phyloP scores from a whole-genome alignment of 805 yeast species.

The Grigorovia jiainica region DNA sequence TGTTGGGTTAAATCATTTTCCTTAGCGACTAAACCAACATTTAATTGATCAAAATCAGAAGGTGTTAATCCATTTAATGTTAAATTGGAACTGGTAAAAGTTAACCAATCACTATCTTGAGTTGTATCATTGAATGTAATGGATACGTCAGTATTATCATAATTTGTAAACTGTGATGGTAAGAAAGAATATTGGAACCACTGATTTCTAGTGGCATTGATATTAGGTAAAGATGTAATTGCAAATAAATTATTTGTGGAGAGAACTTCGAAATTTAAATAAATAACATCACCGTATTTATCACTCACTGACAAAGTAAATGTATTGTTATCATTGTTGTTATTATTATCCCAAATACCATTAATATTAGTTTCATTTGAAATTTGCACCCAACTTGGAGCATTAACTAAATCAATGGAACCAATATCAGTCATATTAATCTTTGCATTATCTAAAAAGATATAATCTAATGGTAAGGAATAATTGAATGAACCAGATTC shows the following conservation, averaged over 20 bases:
- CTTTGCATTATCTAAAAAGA: slow-evolving; percentile 52
- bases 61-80: slow-evolving; percentile 67
- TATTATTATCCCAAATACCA: slow-evolving; percentile 11
- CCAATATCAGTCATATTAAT: slow-evolving; percentile 48
- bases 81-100: slow-evolving; percentile 46
- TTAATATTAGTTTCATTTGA: slow-evolving; percentile 33
- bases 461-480: slow-evolving; percentile 51
- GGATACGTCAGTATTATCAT: slow-evolving; percentile 38
- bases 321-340: slow-evolving; percentile 3
- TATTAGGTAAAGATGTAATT: slow-evolving; percentile 39
- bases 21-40: slow-evolving; percentile 35
- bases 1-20: slow-evolving; percentile 30
- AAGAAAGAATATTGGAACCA: slow-evolving; percentile 50
- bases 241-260: slow-evolving; percentile 48
- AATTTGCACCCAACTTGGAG: slow-evolving; percentile 56
- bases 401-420: slow-evolving; percentile 35
- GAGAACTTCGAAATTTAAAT: slow-evolving; percentile 47
- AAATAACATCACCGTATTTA: slow-evolving; percentile 49
- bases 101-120: slow-evolving; percentile 50
- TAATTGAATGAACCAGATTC: slow-evolving; percentile 44
- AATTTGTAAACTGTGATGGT: slow-evolving; percentile 48
- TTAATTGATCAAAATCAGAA: slow-evolving; percentile 32
- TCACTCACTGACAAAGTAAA: slow-evolving; percentile 54
- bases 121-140: slow-evolving; percentile 32
- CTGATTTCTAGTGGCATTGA: slow-evolving; percentile 59